Conservation (phyloP, 495 filamentous ascomycete genomes). For the Parmelia sp. region DNA sequence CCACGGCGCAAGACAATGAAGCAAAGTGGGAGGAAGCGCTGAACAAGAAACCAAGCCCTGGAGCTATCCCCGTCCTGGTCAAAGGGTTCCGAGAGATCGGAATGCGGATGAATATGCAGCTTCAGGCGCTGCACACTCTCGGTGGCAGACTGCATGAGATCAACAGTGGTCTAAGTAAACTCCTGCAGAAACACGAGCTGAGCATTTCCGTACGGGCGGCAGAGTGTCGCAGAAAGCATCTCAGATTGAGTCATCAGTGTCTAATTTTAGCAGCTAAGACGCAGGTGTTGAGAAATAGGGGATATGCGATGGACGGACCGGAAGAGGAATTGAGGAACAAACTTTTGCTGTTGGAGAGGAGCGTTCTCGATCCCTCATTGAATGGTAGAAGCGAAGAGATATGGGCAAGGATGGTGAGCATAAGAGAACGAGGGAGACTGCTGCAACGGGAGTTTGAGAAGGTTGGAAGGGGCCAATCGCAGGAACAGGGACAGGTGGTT, state of each 20-base stretch:
- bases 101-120: slow-evolving; percentile 70
- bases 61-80: slow-evolving; percentile 68
- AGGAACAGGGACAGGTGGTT: slow-evolving; percentile 49
- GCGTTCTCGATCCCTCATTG: slow-evolving; percentile 75
- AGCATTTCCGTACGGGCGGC: slow-evolving; percentile 70
- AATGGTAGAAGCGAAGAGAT: slow-evolving; percentile 85
- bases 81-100: slow-evolving; percentile 65
- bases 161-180: slow-evolving; percentile 70
- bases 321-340: slow-evolving; percentile 90
- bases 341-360: slow-evolving; percentile 64
- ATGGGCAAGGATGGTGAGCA: slow-evolving; percentile 86
- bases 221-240: slow-evolving; percentile 74
- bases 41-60: slow-evolving; percentile 68
- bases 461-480: slow-evolving; percentile 45
- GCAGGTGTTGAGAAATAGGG: slow-evolving; percentile 82
- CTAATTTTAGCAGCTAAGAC: slow-evolving; percentile 83
- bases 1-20: slow-evolving; percentile 67
- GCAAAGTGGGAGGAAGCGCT: slow-evolving; percentile 92
- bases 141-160: slow-evolving; percentile 84
- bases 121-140: slow-evolving; percentile 63
- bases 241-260: slow-evolving; percentile 71
- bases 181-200: slow-evolving; percentile 77
- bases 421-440: slow-evolving; percentile 70
- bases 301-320: slow-evolving; percentile 83
- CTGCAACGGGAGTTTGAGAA: slow-evolving; percentile 75